Conservation (phyloP, 2,329 filamentous ascomycete species). For the Sporothrix variecibatus region DNA sequence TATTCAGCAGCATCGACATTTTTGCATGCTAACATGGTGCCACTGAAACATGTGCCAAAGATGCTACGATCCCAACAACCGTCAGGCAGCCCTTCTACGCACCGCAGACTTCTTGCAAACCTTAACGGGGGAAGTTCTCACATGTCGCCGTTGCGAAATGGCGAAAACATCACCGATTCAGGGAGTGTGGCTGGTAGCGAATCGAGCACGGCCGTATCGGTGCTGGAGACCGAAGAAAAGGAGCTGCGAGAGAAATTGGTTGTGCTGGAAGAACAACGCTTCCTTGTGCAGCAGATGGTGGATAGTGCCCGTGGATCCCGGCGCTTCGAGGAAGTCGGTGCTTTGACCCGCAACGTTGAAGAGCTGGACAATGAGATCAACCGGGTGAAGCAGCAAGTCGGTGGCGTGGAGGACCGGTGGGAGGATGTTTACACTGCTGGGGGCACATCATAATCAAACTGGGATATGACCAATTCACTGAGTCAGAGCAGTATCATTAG, state of each 20-base stretch:
- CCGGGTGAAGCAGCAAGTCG: slow-evolving; percentile 63
- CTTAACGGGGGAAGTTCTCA: slow-evolving; percentile 31
- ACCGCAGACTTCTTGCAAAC: slow-evolving; percentile 37
- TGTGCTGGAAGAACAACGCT: slow-evolving; percentile 87
- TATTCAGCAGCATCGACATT: slow-evolving; percentile 82
- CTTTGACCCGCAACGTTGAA: slow-evolving; percentile 75
- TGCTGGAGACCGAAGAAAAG: slow-evolving; percentile 80
- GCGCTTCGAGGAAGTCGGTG: slow-evolving; percentile 83
- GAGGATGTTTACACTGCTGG: slow-evolving; percentile 51
- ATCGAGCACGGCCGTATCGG: slow-evolving; percentile 55
- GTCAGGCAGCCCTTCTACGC: slow-evolving; percentile 32
- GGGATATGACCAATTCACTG: neutral
- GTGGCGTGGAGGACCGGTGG: slow-evolving; percentile 63
- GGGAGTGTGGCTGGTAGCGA: slow-evolving; percentile 53
- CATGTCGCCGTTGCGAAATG: slow-evolving; percentile 49
- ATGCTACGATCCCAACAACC: slow-evolving; percentile 55
- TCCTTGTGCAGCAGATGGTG: slow-evolving; percentile 86
- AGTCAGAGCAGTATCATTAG: neutral
- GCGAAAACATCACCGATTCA: slow-evolving; percentile 51
- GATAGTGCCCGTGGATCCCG: slow-evolving; percentile 71
- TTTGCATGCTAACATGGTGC: slow-evolving; percentile 86
- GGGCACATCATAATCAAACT: neutral
- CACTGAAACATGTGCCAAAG: slow-evolving; percentile 72
- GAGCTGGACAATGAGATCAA: slow-evolving; percentile 81
- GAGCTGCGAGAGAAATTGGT: slow-evolving; percentile 76